These are phyloP conservation scores for Hysterium pulicare DNA, from an alignment of 2,329 filamentous ascomycete genomes.

Conservation along the genomic window DNA sequence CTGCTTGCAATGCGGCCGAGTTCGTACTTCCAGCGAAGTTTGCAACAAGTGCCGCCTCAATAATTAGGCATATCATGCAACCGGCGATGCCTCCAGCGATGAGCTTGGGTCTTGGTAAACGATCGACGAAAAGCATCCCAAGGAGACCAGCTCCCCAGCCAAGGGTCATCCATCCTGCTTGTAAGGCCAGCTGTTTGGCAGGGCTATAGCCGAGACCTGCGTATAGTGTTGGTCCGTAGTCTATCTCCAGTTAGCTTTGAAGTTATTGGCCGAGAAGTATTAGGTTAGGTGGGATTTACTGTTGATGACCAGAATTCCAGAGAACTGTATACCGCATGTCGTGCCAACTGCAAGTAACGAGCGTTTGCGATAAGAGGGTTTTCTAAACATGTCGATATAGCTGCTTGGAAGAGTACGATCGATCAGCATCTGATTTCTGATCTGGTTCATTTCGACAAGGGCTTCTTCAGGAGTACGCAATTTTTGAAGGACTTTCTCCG, in stretches of 20 bases:
- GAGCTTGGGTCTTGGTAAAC: not conserved
- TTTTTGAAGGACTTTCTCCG: not conserved
- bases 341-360: not conserved
- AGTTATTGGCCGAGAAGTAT: not conserved
- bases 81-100: not conserved
- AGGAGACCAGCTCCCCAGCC: not conserved
- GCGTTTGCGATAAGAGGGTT: conserved; percentile 1
- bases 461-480: not conserved
- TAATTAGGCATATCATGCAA: not conserved
- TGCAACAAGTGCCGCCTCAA: not conserved
- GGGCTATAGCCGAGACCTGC: not conserved
- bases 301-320: conserved; percentile 1
- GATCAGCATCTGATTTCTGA: not conserved
- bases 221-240: not conserved
- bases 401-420: not conserved
- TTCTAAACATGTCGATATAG: not conserved
- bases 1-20: not conserved
- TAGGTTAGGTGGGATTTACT: not conserved
- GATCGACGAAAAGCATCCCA: not conserved
- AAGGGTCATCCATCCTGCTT: not conserved
- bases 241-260: not conserved
- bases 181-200: not conserved
- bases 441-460: not conserved
- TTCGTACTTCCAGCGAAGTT: not conserved
- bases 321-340: not conserved